Evolutionary conservation across 1,284 basidiomycete species (phyloP), one percentile per base, ranked within the genome.

Genomic region (Chalciporus sp.): DNA sequence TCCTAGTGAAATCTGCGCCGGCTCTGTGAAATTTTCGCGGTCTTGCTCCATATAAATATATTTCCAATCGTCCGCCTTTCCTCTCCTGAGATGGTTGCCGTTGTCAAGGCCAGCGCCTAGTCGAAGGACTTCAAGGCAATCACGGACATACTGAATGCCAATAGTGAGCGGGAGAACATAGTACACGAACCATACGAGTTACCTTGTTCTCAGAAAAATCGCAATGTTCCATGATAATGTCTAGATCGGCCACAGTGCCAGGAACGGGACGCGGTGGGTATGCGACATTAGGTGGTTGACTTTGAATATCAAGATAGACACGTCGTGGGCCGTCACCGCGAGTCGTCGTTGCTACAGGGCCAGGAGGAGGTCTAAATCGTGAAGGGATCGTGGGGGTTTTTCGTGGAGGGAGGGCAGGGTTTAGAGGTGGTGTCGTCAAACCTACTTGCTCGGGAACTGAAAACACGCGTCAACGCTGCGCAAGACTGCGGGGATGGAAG

Each of bases 201-300:
- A 92, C 93, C 80, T 94, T 92, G 65, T 84, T 80, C 51, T 83
- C 78, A 16, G 83, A 83, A 66, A 94, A 95, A 72, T 95, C 92
- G 68, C 95, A 98, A 61, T 94, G 82, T 37, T 94, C 86, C 84
- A 94, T 86, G 1, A 96, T 76, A 23, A 89, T 74, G 70, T 98
- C 95, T 60, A 98, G 72, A 71, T 98, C 95, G 11, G 92, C 80
- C 16, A 93, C 80, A 53, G 89, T 88, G 16, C 92, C 92, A 0
- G 89, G 83, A 11, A 85, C 75, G 19, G 95, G 95, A 53, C 95
- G 80, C 7, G 90, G 90, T 17, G 94, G 92, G 68, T 88, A 92
- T n/a, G 83, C 83, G 45, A 82, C 76, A 59, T 84, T 74, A 40
- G 78, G 82, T 7, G 79, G 77, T 44, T 76, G 70, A 55, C 77